Conservation (phyloP, 208 protist species). For the Strigomonas galati region DNA sequence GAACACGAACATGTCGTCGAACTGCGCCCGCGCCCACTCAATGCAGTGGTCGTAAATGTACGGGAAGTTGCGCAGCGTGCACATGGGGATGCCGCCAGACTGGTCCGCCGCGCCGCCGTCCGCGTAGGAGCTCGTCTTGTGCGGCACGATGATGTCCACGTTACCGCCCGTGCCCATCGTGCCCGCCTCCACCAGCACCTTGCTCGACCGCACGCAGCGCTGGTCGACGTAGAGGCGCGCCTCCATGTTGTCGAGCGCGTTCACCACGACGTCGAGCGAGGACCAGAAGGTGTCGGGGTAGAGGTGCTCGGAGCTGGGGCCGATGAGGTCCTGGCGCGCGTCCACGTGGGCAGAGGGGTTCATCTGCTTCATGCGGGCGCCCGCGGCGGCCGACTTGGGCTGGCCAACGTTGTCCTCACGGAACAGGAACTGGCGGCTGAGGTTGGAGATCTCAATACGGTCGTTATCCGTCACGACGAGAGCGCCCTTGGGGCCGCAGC, state of each 20-base stretch:
- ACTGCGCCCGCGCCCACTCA: slow-evolving; percentile 93
- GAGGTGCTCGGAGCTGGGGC: slow-evolving; percentile 93
- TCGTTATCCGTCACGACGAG: slow-evolving; percentile 99
- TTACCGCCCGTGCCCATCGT: slow-evolving; percentile 99
- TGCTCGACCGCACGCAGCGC: slow-evolving; percentile 94
- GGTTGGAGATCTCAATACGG: slow-evolving; percentile 99
- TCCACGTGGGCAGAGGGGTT: slow-evolving; percentile 91
- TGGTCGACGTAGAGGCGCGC: slow-evolving; percentile 95
- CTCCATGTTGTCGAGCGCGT: slow-evolving; percentile 99
- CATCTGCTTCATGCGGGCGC: slow-evolving; percentile 91
- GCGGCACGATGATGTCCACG: slow-evolving; percentile 97
- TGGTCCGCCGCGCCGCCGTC: slow-evolving; percentile 96
- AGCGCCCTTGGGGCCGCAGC: slow-evolving; percentile 68
- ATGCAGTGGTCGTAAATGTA: slow-evolving; percentile 99
- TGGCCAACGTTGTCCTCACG: slow-evolving; percentile 95
- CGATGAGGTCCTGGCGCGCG: slow-evolving; percentile 90
- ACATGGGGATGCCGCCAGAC: slow-evolving; percentile 97
- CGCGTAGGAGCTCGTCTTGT: slow-evolving; percentile 97
- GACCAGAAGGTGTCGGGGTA: slow-evolving; percentile 97
- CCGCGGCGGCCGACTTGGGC: slow-evolving; percentile 95
- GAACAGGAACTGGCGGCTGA: slow-evolving; percentile 99
- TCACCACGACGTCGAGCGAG: slow-evolving; percentile 94
- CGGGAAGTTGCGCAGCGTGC: slow-evolving; percentile 99
- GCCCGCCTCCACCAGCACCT: slow-evolving; percentile 98
- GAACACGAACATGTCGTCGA: slow-evolving; percentile 92